A percentile compares a stretch with the other conserved stretches of the same genome.
Evolutionary conservation across 805 yeast species (phyloP).

Genomic region (Ogataea pini): DNA sequence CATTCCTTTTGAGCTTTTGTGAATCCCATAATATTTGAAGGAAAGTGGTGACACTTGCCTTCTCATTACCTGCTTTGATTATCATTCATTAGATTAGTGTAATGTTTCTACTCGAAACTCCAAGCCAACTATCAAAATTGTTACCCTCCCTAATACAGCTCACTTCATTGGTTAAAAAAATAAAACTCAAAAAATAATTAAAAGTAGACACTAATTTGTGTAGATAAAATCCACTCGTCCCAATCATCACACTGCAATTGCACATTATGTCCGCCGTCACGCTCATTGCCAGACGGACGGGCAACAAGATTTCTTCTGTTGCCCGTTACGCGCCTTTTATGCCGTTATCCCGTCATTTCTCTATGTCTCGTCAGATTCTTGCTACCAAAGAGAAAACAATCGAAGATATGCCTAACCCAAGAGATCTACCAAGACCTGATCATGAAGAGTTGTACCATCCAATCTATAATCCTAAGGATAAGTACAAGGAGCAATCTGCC

Average conservation of each 20-base stretch:
- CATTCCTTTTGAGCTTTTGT: neutral
- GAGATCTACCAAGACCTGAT: constrained; percentile 37
- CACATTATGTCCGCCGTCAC: neutral
- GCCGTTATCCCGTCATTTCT: neutral
- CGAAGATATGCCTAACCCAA: constrained; percentile 35
- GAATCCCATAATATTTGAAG: too few relatives aligned
- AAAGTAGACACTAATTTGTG: too few relatives aligned
- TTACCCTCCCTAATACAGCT: constrained; percentile 1
- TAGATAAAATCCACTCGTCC: too few relatives aligned
- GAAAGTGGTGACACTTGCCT: too few relatives aligned
- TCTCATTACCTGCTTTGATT: too few relatives aligned
- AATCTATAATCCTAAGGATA: constrained; percentile 75
- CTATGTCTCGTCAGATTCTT: neutral
- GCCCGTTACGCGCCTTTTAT: neutral
- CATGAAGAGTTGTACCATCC: constrained; percentile 42
- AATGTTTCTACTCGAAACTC: too few relatives aligned
- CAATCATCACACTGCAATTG: too few relatives aligned
- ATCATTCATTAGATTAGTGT: too few relatives aligned
- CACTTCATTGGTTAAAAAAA: constrained; percentile 5
- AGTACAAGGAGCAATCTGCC: constrained; percentile 63
- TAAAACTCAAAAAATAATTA: too few relatives aligned
- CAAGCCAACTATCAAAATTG: neutral
- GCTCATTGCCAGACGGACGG: neutral
- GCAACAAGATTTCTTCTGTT: neutral
- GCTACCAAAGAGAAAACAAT: constrained; percentile 11